Evolutionary conservation across 352 stramenopile species (phyloP), one percentile per base, ranked within the genome.

Genomic region (Globisporangium nunn): DNA sequence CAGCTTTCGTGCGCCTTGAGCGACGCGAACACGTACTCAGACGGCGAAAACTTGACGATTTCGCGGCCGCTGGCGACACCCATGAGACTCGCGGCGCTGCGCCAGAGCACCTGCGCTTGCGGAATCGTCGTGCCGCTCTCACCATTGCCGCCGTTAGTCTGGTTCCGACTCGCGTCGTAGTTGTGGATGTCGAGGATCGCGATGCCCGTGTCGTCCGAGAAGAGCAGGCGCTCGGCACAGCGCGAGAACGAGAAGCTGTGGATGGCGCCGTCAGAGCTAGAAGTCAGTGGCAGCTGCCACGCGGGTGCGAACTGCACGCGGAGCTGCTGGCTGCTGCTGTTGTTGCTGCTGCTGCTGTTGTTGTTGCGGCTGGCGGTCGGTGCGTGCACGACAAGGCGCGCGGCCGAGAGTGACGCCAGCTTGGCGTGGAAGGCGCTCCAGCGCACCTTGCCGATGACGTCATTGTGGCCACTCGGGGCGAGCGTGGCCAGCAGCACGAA

Each of bases 341-440:
- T 28, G 12, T 12, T 52, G 2, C 10, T 12, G 14, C 5, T 41
- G n/a, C 8, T 28, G 28, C 11, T 5, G 41, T 11, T 44, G 15
- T 1, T 11, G 17, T 2, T 14, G 37, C 5, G 41, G 52, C 72
- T 59, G 8, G 56, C 1, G 54, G 79, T 70, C 11, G 83, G 83
- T 11, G 74, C 73, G 56, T 93, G 83, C 17, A 93, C 70, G 30
- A 91, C 66, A 31, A 93, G 62, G 37, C 76, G 71, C 35, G 71
- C 68, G 46, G 62, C 44, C 41, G 83, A 93, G 57, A 93, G 69
- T 44, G 83, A 91, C 29, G 74, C 78, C n/a, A 93, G 50, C 47
- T 85, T 87, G 45, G 68, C 81, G 58, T 90, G 83, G 59, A 88
- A 89, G 1, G 74, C 61, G 67, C 77, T 89, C 81, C 81, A 93